Percentiles rank a stretch among this genome's conserved stretches.
Conservation (phyloP, 768 basidiomycete species). For the Mycena chlorophos region DNA sequence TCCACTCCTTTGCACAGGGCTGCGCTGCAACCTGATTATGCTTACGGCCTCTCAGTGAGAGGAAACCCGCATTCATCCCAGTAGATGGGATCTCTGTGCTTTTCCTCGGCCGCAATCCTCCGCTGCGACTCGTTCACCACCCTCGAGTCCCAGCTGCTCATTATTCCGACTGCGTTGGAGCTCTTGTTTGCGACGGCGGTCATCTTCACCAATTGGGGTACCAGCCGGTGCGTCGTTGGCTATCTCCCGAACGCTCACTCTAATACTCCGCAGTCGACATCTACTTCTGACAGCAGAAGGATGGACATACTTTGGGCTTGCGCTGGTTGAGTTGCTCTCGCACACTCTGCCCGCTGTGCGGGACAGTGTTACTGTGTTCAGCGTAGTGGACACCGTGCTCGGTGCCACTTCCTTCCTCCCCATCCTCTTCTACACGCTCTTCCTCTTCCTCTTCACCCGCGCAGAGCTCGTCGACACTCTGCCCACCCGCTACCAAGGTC, state of each 20-base stretch:
- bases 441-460: slow-evolving; percentile 59
- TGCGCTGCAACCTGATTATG: slow-evolving; percentile 38
- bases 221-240: slow-evolving; percentile 45
- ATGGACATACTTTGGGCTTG: slow-evolving; percentile 58
- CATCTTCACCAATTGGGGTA: slow-evolving; percentile 48
- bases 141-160: slow-evolving; percentile 48
- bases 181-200: slow-evolving; percentile 57
- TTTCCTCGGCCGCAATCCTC: slow-evolving; percentile 69
- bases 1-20: slow-evolving; percentile 41
- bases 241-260: background rate
- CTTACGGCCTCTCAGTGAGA: slow-evolving; percentile 26
- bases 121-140: slow-evolving; percentile 61
- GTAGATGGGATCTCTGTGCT: slow-evolving; percentile 59
- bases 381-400: slow-evolving; percentile 55
- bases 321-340: slow-evolving; percentile 60
- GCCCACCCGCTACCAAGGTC: slow-evolving; percentile 48
- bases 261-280: slow-evolving; percentile 43
- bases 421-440: slow-evolving; percentile 60
- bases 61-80: slow-evolving; percentile 10
- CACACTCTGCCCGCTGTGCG: slow-evolving; percentile 55
- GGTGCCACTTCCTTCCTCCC: slow-evolving; percentile 65
- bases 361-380: slow-evolving; percentile 47
- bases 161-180: slow-evolving; percentile 68
- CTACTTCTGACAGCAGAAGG: slow-evolving; percentile 64
- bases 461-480: slow-evolving; percentile 52